Conservation (phyloP, 2,329 filamentous ascomycete genomes). For the Cladophialophora immunda region DNA sequence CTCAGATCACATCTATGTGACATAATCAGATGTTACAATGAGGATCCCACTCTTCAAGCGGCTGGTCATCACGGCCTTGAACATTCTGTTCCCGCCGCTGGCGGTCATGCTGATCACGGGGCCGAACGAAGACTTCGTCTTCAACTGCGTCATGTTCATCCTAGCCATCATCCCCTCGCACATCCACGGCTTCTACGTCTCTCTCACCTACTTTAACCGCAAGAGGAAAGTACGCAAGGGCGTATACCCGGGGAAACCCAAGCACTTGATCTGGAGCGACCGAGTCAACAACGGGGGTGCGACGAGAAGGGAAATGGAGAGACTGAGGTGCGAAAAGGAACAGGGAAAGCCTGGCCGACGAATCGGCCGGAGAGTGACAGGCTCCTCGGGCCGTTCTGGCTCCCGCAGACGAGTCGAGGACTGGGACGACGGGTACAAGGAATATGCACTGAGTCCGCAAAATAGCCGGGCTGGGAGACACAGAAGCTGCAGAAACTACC, state of each 20-base stretch:
- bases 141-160: slow-evolving; percentile 52
- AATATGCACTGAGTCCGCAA: slow-evolving; percentile 14
- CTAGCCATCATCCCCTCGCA: slow-evolving; percentile 52
- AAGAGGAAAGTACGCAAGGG: slow-evolving; percentile 49
- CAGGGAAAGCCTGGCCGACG: slow-evolving; percentile 26
- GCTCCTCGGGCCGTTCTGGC: background rate
- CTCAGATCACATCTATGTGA: background rate
- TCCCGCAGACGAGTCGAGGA: slow-evolving; percentile 19
- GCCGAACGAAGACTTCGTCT: slow-evolving; percentile 45
- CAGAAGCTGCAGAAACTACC: background rate
- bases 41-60: slow-evolving; percentile 45
- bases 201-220: slow-evolving; percentile 51
- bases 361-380: slow-evolving; percentile 10
- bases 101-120: slow-evolving; percentile 50
- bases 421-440: slow-evolving; percentile 33
- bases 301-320: slow-evolving; percentile 44
- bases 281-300: slow-evolving; percentile 50
- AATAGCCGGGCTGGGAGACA: slow-evolving; percentile 9
- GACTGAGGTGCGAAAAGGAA: slow-evolving; percentile 42
- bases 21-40: slow-evolving; percentile 22
- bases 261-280: slow-evolving; percentile 47
- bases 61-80: slow-evolving; percentile 47
- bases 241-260: slow-evolving; percentile 48
- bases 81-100: slow-evolving; percentile 52
- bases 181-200: slow-evolving; percentile 54